Evolutionary conservation across 495 filamentous ascomycete genomes (phyloP), one percentile per base, ranked within the genome.

Genomic region (Xylaria curta): DNA sequence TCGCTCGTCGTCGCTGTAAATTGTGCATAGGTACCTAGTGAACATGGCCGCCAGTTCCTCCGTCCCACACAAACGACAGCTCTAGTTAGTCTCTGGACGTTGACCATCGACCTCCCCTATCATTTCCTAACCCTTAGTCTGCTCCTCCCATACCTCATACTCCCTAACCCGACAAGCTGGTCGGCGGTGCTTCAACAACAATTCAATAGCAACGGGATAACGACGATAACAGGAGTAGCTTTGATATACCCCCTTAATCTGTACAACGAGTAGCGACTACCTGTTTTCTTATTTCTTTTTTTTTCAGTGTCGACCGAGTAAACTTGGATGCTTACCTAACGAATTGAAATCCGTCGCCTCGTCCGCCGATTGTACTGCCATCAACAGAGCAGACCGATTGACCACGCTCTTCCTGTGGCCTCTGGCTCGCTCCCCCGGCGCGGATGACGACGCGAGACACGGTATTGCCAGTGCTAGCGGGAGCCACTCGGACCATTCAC

Each of bases 401-500:
- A 49, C 46, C 17, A 21, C 24, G 6, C 58, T 38, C 56, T 21
- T 60, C 31, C 21, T 21, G 31, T 60, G 33, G 58, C 47, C 47
- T 24, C 28, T 42, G 65, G 65, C 65, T 67, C 49, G 49, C 38
- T 46, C 24, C 62, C 47, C 40, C 33, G 40, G 61, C 26, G 36
- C 51, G 62, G 51, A 65, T 66, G 38, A 66, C 69, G 24, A 51
- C 69, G 69, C 61, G 28, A 49, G 12, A 66, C 33, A 46, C 36
- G 19, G 33, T 28, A 31, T 28, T 26, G 28, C 69, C 40, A 64
- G 58, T 40, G 31, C 58, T 10, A 60, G 47, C 69, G 68, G 71
- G 49, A 44, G 47, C 71, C 75, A 77, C 75, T 66, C 36, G n/a
- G 59, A 26, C 10, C 59, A 31, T 31, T 31, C 28, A 10, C 59